These are phyloP conservation scores for Chalciporus chontae DNA, from an alignment of 768 basidiomycete genomes.

Conservation along the genomic window DNA sequence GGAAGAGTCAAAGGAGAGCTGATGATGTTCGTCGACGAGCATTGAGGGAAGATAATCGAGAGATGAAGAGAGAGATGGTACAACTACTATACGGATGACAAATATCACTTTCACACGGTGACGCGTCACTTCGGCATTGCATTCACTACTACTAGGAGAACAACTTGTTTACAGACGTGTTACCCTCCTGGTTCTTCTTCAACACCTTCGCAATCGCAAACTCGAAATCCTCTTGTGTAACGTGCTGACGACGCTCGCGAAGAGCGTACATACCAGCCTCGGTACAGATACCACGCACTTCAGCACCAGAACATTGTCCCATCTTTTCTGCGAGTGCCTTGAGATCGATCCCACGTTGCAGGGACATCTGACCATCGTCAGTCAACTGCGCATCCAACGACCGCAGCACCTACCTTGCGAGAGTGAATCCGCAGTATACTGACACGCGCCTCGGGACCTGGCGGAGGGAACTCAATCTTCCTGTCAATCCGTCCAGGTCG, in stretches of 20 bases:
- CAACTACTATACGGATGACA: too few species aligned
- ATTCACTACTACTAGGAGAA: too few species aligned
- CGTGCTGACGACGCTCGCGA: constrained; percentile 91
- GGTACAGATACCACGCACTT: constrained; percentile 95
- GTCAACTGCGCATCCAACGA: too few species aligned
- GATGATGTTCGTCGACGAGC: constrained; percentile 39
- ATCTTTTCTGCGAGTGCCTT: constrained; percentile 96
- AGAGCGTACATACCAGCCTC: constrained; percentile 99
- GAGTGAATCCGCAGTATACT: constrained; percentile 98
- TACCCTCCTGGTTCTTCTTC: constrained; percentile 96
- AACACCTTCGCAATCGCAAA: constrained; percentile 96
- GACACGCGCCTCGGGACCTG: constrained; percentile 93
- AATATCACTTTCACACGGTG: background rate
- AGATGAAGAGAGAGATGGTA: too few species aligned
- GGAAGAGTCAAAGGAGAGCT: constrained; percentile 21
- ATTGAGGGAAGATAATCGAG: too few species aligned
- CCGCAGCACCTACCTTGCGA: constrained; percentile 59
- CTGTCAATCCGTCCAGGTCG: constrained; percentile 94
- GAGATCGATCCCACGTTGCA: constrained; percentile 97
- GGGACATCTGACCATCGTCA: constrained; percentile 63
- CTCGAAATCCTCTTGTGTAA: constrained; percentile 98
- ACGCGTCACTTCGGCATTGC: too few species aligned
- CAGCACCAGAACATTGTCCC: constrained; percentile 98
- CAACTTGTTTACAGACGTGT: constrained; percentile 91
- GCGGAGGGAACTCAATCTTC: constrained; percentile 98